These are phyloP conservation scores for Dendrobium nobile DNA, from an alignment of 106 monocot species.

Conservation along the genomic window DNA sequence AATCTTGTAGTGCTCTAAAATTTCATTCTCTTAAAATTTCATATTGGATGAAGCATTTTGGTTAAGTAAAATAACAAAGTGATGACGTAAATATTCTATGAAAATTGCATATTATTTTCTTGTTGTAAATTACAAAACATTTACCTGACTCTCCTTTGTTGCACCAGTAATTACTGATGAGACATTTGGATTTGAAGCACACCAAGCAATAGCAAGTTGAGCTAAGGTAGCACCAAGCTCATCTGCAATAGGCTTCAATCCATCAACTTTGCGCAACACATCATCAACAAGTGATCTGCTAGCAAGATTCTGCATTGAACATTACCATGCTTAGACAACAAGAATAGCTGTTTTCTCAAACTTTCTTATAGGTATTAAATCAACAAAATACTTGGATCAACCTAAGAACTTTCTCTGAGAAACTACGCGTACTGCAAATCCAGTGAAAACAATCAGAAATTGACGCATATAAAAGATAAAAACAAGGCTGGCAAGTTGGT, in stretches of 20 bases:
- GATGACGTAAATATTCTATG: too few species aligned
- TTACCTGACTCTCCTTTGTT: conserved; percentile 91
- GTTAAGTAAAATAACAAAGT: too few species aligned
- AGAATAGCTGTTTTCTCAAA: not conserved
- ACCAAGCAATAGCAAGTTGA: conserved; percentile 97
- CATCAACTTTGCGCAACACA: conserved; percentile 63
- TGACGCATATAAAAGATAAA: too few species aligned
- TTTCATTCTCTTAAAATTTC: too few species aligned
- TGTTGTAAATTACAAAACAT: not conserved
- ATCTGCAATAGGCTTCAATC: conserved; percentile 78
- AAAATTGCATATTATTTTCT: too few species aligned
- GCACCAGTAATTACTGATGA: conserved; percentile 94
- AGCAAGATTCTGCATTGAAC: conserved; percentile 69
- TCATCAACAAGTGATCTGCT: conserved; percentile 84
- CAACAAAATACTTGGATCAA: not conserved
- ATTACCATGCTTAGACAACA: conserved; percentile 7
- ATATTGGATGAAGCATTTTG: too few species aligned
- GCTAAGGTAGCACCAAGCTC: conserved; percentile 69
- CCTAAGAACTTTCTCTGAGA: not conserved
- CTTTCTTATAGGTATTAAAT: not conserved
- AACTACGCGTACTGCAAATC: not conserved
- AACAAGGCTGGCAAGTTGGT: too few species aligned
- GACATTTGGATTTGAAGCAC: conserved; percentile 84
- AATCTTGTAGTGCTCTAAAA: too few species aligned
- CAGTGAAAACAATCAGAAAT: not conserved